Base-by-base conservation (phyloP, 257 asterid genomes). In the Lycium barbarum region DNA sequence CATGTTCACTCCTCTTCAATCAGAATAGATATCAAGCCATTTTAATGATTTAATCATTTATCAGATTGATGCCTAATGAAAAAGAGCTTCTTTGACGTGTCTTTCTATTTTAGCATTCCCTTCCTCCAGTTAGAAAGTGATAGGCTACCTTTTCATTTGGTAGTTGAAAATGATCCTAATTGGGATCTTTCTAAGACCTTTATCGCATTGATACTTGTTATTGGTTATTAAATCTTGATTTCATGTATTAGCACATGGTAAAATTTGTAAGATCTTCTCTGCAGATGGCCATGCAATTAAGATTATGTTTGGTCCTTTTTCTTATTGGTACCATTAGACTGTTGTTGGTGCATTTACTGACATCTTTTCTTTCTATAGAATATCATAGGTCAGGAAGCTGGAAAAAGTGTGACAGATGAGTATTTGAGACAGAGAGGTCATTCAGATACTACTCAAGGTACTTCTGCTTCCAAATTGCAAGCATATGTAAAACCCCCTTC, bases 351-450 rank as follows among this genome's bases (percentile, higher is more conserved):
- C 58, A 51, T 71, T 86, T 58, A 83, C 80, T 82, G 59, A 43
- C 18, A 78, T 78, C 15, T 85, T 78, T 73, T 15, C 43, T 33
- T 66, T 83, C 80, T 87, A 76, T 89, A 96, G 99, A 93, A 96
- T 84, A 95, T 96, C 74, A 85, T 96, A 83, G 98, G 99, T 65
- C 96, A 92, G 87, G 98, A 96, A 88, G 92, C 91, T 88, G 97
- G 93, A 83, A 91, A 84, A 89, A 78, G 86, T 66, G 97, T 95
- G 72, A 93, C 89, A 10, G 92, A 89, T 79, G 96, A 95, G 88
- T 96, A 96, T 91, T 73, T 96, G 85, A 94, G 89, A 87, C 91
- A 91, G 62, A 93, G 99, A 90, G 99, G 99, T 83, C 91, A 92
- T 88, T 84, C 90, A 35, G 88, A 73, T 70, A 40, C 88, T 84